Evolutionary conservation across 306 rosid species (phyloP).

Genomic region (Chamaecrista fasciculata): DNA sequence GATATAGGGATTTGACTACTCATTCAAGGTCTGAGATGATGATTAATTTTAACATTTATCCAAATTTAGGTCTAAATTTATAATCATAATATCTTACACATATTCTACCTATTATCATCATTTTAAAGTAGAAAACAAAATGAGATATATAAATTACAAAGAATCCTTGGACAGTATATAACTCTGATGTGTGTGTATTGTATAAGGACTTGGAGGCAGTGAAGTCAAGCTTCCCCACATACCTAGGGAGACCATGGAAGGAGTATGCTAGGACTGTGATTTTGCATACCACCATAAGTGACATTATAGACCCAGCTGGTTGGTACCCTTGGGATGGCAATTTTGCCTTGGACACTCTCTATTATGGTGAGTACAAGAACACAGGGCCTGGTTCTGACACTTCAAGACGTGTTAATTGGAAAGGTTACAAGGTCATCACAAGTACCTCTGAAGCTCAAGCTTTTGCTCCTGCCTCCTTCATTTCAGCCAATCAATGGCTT

Average conservation of each 20-base stretch:
- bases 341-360: conserved; percentile 73
- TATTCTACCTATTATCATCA: too few species aligned
- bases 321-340: conserved; percentile 75
- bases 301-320: conserved; percentile 68
- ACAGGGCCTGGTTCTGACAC: conserved; percentile 73
- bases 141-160: too few species aligned
- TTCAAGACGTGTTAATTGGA: conserved; percentile 65
- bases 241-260: conserved; percentile 92
- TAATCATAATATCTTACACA: too few species aligned
- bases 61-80: too few species aligned
- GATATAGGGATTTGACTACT: too few species aligned
- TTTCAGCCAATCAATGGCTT: conserved; percentile 70
- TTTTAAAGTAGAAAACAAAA: too few species aligned
- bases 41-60: too few species aligned
- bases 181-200: too few species aligned
- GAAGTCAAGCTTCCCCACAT: conserved; percentile 49
- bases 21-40: too few species aligned
- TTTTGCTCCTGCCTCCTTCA: conserved; percentile 57
- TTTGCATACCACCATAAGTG: conserved; percentile 52
- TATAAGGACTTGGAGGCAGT: conserved; percentile 46
- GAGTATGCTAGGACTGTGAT: conserved; percentile 78
- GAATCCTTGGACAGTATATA: too few species aligned
- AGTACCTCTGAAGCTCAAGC: conserved; percentile 56
- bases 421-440: conserved; percentile 64
- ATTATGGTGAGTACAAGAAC: conserved; percentile 66